A percentile compares a stretch with the other conserved stretches of the same genome.
phyloP scores from a whole-genome alignment of 345 rosid genomes.

The thale cress (Arabidopsis thaliana) region DNA sequence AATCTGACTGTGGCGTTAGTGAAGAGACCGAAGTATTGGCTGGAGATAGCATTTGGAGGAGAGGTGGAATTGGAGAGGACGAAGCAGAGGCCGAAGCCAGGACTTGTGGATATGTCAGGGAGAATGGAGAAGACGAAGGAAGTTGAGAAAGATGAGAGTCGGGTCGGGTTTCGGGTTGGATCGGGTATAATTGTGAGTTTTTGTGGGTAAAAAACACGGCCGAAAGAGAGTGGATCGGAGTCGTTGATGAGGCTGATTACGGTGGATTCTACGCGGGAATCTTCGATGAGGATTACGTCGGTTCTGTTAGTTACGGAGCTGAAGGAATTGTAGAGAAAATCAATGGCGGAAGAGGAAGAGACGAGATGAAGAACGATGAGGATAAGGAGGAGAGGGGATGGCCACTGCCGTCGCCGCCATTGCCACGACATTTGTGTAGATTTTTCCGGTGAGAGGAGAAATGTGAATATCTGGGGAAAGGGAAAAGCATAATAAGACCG shows the following conservation, averaged over 20 bases:
- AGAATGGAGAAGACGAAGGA: conserved; percentile 57
- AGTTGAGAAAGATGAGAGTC: conserved; percentile 75
- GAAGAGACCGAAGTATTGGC: conserved; percentile 86
- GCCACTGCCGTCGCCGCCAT: conserved; percentile 16
- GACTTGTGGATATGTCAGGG: conserved; percentile 62
- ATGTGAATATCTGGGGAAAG: conserved; percentile 6
- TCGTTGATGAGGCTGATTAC: conserved; percentile 72
- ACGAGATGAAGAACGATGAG: conserved; percentile 31
- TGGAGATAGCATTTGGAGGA: conserved; percentile 66
- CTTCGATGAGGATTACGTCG: conserved; percentile 60
- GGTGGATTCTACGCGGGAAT: conserved; percentile 62
- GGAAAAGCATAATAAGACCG: neutral
- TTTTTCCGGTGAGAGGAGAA: conserved; percentile 22
- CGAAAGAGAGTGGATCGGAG: conserved; percentile 57
- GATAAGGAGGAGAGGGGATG: conserved; percentile 22
- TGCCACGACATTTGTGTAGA: conserved; percentile 18
- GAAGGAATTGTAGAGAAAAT: conserved; percentile 77
- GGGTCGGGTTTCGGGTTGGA: conserved; percentile 50
- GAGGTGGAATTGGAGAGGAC: conserved; percentile 78
- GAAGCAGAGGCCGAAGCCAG: conserved; percentile 87
- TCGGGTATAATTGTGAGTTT: conserved; percentile 53
- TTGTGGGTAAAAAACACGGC: conserved; percentile 68
- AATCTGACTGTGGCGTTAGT: conserved; percentile 45
- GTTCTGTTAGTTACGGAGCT: conserved; percentile 47
- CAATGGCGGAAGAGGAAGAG: conserved; percentile 45